Conservation (phyloP, 2,329 filamentous ascomycete genomes). For the Hypoxylon sp. region DNA sequence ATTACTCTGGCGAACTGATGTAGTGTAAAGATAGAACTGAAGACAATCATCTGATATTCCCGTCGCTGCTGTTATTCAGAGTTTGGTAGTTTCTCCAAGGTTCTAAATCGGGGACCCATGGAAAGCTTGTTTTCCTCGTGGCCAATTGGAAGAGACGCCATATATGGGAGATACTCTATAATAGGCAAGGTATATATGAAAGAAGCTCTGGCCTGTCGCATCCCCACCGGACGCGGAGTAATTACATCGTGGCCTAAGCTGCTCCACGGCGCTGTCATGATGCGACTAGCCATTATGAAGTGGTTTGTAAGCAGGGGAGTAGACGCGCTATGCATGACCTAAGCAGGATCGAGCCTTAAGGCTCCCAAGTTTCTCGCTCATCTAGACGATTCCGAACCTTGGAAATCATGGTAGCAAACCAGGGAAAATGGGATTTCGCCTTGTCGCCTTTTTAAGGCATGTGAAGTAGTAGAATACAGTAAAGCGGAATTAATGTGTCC, state of each 20-base stretch:
- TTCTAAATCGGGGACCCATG: slow-evolving; percentile 15
- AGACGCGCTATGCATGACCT: slow-evolving; percentile 15
- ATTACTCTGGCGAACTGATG: background rate
- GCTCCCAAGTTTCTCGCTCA: background rate
- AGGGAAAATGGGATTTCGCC: slow-evolving; percentile 2
- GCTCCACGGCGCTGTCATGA: background rate
- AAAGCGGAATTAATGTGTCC: slow-evolving; percentile 22
- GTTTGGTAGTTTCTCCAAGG: slow-evolving; percentile 11
- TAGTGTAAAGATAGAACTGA: background rate
- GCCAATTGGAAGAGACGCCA: slow-evolving; percentile 14
- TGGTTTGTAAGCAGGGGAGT: slow-evolving; percentile 32
- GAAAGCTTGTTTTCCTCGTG: slow-evolving; percentile 3
- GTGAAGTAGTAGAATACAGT: slow-evolving; percentile 10
- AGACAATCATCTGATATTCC: background rate
- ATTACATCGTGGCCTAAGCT: slow-evolving; percentile 14
- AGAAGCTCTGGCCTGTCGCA: background rate
- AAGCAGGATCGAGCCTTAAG: slow-evolving; percentile 11
- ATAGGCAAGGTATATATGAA: slow-evolving; percentile 11
- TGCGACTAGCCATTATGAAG: slow-evolving; percentile 27
- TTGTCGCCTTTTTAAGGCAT: slow-evolving; percentile 4
- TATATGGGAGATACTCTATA: slow-evolving; percentile 7
- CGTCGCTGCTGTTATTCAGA: background rate
- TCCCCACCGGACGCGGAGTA: slow-evolving; percentile 26
- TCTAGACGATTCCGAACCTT: background rate
- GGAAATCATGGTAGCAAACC: slow-evolving; percentile 4